phyloP scores from a whole-genome alignment of 305 asterid genomes.

The Plantago lanceolata region DNA sequence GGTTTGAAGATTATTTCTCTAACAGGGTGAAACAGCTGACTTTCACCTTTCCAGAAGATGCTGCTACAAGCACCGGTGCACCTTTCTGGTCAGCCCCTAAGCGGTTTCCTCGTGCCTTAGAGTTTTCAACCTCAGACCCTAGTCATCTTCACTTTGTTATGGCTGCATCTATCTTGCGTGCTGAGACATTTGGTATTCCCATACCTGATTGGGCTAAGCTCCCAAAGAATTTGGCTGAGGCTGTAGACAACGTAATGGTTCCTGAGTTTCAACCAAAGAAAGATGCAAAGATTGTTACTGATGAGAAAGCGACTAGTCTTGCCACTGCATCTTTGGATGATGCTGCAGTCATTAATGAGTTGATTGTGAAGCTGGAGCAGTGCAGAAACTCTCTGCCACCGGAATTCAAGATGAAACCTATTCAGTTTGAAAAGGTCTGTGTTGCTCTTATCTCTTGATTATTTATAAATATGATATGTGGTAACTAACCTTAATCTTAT shows the following conservation, averaged over 20 bases:
- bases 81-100: conserved; percentile 98
- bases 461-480: background rate
- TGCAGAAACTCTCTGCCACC: conserved; percentile 46
- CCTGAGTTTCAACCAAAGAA: conserved; percentile 72
- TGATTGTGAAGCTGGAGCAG: conserved; percentile 64
- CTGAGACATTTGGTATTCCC: conserved; percentile 80
- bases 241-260: conserved; percentile 58
- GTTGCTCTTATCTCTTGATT: conserved; percentile 3
- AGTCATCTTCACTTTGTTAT: conserved; percentile 84
- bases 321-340: conserved; percentile 79
- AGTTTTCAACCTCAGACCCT: conserved; percentile 57
- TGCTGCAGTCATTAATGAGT: conserved; percentile 65
- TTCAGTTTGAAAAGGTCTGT: conserved; percentile 87
- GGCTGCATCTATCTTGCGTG: conserved; percentile 82
- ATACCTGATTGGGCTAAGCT: conserved; percentile 83
- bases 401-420: conserved; percentile 77
- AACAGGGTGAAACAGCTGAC: conserved; percentile 81
- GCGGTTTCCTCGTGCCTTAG: conserved; percentile 75
- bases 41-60: conserved; percentile 89
- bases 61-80: conserved; percentile 80
- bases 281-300: conserved; percentile 74
- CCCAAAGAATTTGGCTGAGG: conserved; percentile 68
- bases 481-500: background rate
- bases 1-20: conserved; percentile 87
- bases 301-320: conserved; percentile 84